A percentile compares a stretch with the other conserved stretches of the same genome.
These are phyloP conservation scores for Trichoderma koningiopsis DNA, from an alignment of 2,329 filamentous ascomycete genomes.

Conservation along the genomic window DNA sequence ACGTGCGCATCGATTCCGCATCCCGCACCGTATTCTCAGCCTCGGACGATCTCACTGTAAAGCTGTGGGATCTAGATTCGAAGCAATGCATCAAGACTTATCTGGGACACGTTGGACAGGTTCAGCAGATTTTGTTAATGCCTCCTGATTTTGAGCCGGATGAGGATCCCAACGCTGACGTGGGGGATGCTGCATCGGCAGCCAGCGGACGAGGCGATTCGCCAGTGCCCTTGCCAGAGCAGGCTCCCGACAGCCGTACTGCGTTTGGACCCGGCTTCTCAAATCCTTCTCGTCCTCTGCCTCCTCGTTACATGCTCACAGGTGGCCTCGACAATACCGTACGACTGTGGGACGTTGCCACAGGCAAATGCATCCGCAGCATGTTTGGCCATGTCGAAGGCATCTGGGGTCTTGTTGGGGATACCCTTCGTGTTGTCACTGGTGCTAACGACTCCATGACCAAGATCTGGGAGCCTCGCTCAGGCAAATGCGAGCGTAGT, in stretches of 20 bases:
- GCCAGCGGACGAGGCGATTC: slow-evolving; percentile 51
- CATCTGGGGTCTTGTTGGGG: slow-evolving; percentile 89
- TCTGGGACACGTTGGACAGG: slow-evolving; percentile 89
- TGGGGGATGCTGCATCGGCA: slow-evolving; percentile 57
- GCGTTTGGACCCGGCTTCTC: slow-evolving; percentile 65
- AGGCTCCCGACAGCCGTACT: slow-evolving; percentile 49
- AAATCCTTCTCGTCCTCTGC: slow-evolving; percentile 65
- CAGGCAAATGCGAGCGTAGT: slow-evolving; percentile 87
- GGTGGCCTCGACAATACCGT: slow-evolving; percentile 90
- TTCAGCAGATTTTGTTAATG: slow-evolving; percentile 85
- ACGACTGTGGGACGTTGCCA: slow-evolving; percentile 85
- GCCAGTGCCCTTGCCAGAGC: slow-evolving; percentile 39
- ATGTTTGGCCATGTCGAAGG: slow-evolving; percentile 98
- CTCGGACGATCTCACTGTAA: slow-evolving; percentile 89
- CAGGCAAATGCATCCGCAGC: slow-evolving; percentile 80
- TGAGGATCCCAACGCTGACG: slow-evolving; percentile 54
- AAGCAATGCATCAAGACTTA: slow-evolving; percentile 75
- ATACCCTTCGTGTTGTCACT: slow-evolving; percentile 83
- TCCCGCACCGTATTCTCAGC: slow-evolving; percentile 89
- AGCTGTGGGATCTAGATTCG: slow-evolving; percentile 90
- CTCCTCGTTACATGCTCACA: slow-evolving; percentile 89
- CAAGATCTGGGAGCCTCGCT: slow-evolving; percentile 89
- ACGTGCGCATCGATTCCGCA: slow-evolving; percentile 80
- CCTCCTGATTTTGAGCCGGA: slow-evolving; percentile 89
- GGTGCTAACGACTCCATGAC: slow-evolving; percentile 93